These are phyloP conservation scores for Xylariomycetidae sp. DNA, from an alignment of 2,329 filamentous ascomycete genomes.

Conservation along the genomic window DNA sequence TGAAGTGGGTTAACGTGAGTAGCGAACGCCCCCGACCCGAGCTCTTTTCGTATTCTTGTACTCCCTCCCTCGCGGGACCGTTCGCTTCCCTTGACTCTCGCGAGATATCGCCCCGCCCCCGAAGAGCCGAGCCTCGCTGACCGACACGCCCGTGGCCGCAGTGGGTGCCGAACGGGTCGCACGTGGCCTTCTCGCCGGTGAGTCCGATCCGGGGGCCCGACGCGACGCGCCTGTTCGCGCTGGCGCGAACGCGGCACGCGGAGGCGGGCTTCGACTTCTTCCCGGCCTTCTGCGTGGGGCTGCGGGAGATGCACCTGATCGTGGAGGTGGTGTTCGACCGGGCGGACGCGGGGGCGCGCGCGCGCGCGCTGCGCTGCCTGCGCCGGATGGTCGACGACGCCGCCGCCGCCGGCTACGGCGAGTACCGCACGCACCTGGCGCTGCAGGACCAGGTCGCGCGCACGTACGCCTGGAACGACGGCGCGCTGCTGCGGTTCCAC, in stretches of 20 bases:
- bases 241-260: constrained; percentile 27
- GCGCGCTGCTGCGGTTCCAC: constrained; percentile 34
- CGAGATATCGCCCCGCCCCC: no score
- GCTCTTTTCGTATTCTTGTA: neutral
- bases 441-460: constrained; percentile 38
- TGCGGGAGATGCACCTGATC: constrained; percentile 37
- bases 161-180: constrained; percentile 38
- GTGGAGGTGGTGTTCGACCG: constrained; percentile 29
- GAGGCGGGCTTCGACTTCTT: constrained; percentile 34
- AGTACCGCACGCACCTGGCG: constrained; percentile 38
- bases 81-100: no score
- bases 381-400: constrained; percentile 31
- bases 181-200: constrained; percentile 40
- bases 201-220: constrained; percentile 35
- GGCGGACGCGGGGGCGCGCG: constrained; percentile 15
- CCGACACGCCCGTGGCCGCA: no score
- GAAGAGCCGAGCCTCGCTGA: no score
- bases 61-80: no score
- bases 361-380: constrained; percentile 21
- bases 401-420: constrained; percentile 33
- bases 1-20: constrained; percentile 33
- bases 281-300: constrained; percentile 33
- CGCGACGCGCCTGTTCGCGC: constrained; percentile 31
- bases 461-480: constrained; percentile 36
- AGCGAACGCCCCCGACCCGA: no score